These are phyloP conservation scores for Colletotrichum sp. DNA, from an alignment of 2,329 filamentous ascomycete genomes.

Conservation along the genomic window DNA sequence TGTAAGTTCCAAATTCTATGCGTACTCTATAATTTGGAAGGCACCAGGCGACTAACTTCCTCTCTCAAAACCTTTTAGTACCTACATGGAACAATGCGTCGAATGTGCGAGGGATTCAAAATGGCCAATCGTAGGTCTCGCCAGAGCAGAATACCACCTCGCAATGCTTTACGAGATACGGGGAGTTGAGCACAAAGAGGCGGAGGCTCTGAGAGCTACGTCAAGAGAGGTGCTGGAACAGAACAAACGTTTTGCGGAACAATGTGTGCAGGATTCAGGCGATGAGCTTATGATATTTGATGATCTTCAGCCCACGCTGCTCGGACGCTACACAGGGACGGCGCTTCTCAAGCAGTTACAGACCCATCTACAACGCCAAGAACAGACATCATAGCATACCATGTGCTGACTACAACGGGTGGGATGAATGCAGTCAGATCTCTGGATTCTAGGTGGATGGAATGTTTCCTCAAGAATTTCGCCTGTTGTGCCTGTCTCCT, in stretches of 20 bases:
- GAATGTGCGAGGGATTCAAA: not conserved
- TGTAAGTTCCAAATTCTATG: accelerated
- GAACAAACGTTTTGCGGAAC: not conserved
- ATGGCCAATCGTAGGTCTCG: not conserved
- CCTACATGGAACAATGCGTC: not conserved
- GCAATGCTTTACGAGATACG: not conserved
- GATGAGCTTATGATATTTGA: not conserved
- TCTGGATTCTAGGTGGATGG: too few species aligned
- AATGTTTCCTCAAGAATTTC: too few species aligned
- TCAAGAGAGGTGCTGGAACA: not conserved
- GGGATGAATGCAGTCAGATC: not conserved
- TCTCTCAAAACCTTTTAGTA: accelerated
- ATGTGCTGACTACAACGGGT: not conserved
- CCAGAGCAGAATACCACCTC: not conserved
- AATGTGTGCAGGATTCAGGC: not conserved
- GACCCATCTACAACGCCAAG: not conserved
- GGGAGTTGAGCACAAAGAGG: accelerated
- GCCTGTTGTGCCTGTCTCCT: too few species aligned
- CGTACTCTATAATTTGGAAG: not conserved
- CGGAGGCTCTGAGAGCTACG: accelerated
- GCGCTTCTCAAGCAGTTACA: not conserved
- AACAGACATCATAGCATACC: accelerated
- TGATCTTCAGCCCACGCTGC: not conserved
- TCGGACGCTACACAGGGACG: not conserved
- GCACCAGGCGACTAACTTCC: accelerated